These are phyloP conservation scores for Epichloe uncinata DNA, from an alignment of 2,329 filamentous ascomycete species.

Conservation along the genomic window DNA sequence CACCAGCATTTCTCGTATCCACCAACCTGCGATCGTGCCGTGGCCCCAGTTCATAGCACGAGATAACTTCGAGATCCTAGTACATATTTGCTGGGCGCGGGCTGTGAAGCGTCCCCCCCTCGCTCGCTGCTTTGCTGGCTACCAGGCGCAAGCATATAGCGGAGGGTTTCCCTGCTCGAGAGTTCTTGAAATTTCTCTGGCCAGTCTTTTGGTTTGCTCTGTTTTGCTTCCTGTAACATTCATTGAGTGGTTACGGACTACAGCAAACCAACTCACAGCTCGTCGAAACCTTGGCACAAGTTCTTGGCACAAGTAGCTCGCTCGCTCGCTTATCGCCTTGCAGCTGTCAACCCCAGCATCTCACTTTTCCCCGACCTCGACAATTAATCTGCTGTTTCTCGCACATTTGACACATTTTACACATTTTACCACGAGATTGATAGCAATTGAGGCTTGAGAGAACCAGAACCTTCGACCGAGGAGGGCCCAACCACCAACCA, in stretches of 20 bases:
- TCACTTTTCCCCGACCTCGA: not conserved
- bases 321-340: not conserved
- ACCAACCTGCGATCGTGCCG: not conserved
- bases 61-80: not conserved
- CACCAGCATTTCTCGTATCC: slow-evolving; percentile 1
- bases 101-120: no score
- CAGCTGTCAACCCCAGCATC: not conserved
- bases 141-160: not conserved
- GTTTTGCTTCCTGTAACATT: not conserved
- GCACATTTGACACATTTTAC: no score
- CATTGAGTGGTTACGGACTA: not conserved
- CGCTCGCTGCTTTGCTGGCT: not conserved
- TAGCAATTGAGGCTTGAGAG: not conserved
- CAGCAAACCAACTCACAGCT: not conserved
- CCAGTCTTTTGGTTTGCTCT: not conserved
- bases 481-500: slow-evolving; percentile 1
- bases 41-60: not conserved
- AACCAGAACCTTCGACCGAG: not conserved
- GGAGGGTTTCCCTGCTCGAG: not conserved
- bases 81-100: not conserved
- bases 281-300: not conserved
- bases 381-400: not conserved
- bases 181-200: not conserved
- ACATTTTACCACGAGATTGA: not conserved
- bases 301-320: not conserved